Evolutionary conservation across 78 protist genomes (phyloP).

Genomic region (Dictyostelium citrinum): DNA sequence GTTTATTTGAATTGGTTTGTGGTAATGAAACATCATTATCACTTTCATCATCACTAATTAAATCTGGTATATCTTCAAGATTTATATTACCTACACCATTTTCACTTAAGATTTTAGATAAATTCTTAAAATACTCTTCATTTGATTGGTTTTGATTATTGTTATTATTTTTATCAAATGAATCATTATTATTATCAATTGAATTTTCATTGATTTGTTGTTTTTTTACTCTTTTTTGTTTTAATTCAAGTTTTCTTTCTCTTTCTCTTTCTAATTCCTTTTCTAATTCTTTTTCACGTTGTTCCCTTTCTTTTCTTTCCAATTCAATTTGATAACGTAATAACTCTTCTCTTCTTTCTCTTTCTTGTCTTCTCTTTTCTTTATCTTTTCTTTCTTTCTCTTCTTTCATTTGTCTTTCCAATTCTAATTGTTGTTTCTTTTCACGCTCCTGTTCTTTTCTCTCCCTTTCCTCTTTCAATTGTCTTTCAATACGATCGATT

Average conservation of each 20-base stretch:
- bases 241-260: neutral
- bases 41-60: conserved; percentile 22
- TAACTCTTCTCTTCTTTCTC: conserved; percentile 30
- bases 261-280: neutral
- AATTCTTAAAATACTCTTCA: neutral
- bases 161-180: neutral
- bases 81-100: neutral
- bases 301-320: conserved; percentile 31
- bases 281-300: conserved; percentile 15
- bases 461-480: conserved; percentile 11
- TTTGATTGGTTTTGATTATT: neutral
- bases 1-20: neutral
- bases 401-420: neutral
- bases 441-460: conserved; percentile 15
- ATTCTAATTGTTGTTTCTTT: neutral
- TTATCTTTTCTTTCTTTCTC: conserved; percentile 23
- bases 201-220: neutral
- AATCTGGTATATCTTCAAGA: conserved; percentile 34
- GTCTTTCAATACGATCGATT: neutral
- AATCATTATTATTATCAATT: neutral
- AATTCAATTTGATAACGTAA: conserved; percentile 28
- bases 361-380: conserved; percentile 32
- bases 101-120: neutral
- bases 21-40: neutral
- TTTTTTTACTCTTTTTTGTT: neutral